Base-by-base conservation (phyloP, 345 rosid genomes). In the Trapa incisa region DNA sequence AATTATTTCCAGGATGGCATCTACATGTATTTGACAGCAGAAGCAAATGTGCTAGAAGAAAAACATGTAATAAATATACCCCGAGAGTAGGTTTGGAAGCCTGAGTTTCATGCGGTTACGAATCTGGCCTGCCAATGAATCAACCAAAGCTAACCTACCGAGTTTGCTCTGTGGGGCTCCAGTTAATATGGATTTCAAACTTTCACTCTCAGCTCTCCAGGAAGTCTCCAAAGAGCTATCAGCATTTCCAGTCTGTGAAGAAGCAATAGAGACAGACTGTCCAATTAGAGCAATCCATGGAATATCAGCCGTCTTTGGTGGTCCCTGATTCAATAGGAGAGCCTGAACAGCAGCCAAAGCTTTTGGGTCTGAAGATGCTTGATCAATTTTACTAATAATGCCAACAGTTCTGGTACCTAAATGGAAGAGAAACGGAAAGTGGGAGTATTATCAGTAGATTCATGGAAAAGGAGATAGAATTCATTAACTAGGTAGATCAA, bases 211-310 rank as follows among this genome's bases (percentile, higher is more conserved):
- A 33, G 96, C 97, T 29, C 87, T 87, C 99, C 99, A 87, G 33
- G 97, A 97, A 75, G 93, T 91, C 82, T 95, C 99, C 72, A 95
- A 82, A 68, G 99, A 89, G 77, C 79, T 95, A 70, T 95, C 97
- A 67, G 88, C 70, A 35, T 79, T 78, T 58, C 91, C 96, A 67
- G 99, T 80, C 76, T 87, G 88, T 65, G 95, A 84, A 66, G 99
- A 84, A 42, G 96, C 88, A 56, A 95, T 91, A 42, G 97, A 76
- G 67, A 95, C 96, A 68, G 99, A 84, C 66, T 95, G 99, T 69
- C 99, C 99, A 74, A 95, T 95, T 77, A 91, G 70, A 70, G 97
- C 99, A 80, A 95, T 89, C 99, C 99, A 95, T 4, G 89, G 96
- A 64, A 95, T 95, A 75, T 86, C 97, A 45, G 88, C 78, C 68